A percentile compares a stretch with the other conserved stretches of the same genome.
phyloP scores from a whole-genome alignment of 495 filamentous ascomycete species.

The Mytilinidion resinicola region DNA sequence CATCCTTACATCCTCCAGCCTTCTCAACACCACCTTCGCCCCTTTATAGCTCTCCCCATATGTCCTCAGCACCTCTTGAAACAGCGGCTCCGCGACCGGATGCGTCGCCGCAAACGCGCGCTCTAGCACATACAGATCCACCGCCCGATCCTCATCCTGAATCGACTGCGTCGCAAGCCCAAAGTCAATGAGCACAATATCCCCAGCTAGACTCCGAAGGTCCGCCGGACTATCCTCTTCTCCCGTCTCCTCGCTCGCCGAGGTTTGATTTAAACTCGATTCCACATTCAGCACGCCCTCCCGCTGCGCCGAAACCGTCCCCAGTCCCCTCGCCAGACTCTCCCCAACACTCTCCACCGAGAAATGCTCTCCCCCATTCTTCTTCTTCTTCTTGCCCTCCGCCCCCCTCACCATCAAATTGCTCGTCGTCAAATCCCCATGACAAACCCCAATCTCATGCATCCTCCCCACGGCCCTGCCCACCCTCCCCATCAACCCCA shows the following conservation, averaged over 20 bases:
- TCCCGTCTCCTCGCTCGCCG: neutral
- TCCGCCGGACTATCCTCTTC: neutral
- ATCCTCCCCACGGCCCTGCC: slow-evolving; percentile 69
- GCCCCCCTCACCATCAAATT: slow-evolving; percentile 77
- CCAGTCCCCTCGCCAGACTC: neutral
- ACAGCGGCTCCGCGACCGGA: slow-evolving; percentile 74
- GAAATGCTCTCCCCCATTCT: slow-evolving; percentile 1
- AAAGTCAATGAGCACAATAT: slow-evolving; percentile 91
- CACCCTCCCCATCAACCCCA: slow-evolving; percentile 62
- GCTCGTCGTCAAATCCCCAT: slow-evolving; percentile 96
- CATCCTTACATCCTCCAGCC: slow-evolving; percentile 88
- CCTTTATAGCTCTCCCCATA: slow-evolving; percentile 58
- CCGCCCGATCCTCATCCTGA: slow-evolving; percentile 90
- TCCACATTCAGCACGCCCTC: slow-evolving; percentile 10
- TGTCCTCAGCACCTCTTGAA: slow-evolving; percentile 54
- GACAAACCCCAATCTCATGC: slow-evolving; percentile 76
- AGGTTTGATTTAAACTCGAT: neutral
- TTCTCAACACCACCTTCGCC: slow-evolving; percentile 58
- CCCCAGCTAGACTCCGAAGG: slow-evolving; percentile 47
- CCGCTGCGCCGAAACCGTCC: slow-evolving; percentile 7
- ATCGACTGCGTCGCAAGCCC: slow-evolving; percentile 76
- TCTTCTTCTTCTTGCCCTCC: slow-evolving; percentile 16
- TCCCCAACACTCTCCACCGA: neutral
- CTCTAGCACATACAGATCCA: slow-evolving; percentile 96
- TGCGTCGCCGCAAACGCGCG: slow-evolving; percentile 94